Base-by-base conservation (phyloP, 2,329 filamentous ascomycete species). In the Zymoseptoria brevis region DNA sequence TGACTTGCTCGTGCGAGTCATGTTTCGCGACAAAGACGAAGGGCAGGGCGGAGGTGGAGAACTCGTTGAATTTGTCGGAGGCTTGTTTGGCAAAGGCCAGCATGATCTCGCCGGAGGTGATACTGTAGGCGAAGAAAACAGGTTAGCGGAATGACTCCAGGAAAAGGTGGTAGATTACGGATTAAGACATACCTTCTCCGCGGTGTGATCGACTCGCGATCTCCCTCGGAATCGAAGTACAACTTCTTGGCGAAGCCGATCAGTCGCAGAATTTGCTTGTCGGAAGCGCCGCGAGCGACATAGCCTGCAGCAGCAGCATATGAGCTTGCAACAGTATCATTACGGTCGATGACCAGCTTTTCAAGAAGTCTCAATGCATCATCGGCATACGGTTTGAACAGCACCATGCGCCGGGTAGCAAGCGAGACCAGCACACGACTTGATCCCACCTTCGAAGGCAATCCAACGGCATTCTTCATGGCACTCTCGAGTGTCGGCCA, bases 371-470 rank as follows among this genome's bases (percentile, higher is more conserved):
- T 87, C 55, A 96, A 78, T 68, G 96, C 91, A 8, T 81, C 79
- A 62, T 89, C 84, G 11, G 89, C 87, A 68, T 92, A 86, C 0
- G 89, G 86, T 45, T 82, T 83, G 73, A 96, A 89, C 29, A 92
- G 79, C 45, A 86, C 81, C 41, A 83, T 84, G 64, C 93, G 88
- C 11, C 90, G 84, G 55, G 92, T 93, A 55, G 90, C 89, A 7
- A 99, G 80, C 0, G 90, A 92, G 7, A 89, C 88, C 30, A 99
- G 80, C 1, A 96, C 86, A 57, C 90, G 85, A 64, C 88, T 89
- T 69, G 91, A 95, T 45, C 91, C 94, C 53, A 97, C 88, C 76
- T 97, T 97, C 0, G 91, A 95, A 1, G 93, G 93, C 75, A 97
- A 86, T 1, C 92, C 93, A 45, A 99, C 86, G 1, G 92, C 89